A percentile compares a stretch with the other conserved stretches of the same genome.
phyloP scores from a whole-genome alignment of 148 eudicot species.

The Heliamphora exappendiculata region DNA sequence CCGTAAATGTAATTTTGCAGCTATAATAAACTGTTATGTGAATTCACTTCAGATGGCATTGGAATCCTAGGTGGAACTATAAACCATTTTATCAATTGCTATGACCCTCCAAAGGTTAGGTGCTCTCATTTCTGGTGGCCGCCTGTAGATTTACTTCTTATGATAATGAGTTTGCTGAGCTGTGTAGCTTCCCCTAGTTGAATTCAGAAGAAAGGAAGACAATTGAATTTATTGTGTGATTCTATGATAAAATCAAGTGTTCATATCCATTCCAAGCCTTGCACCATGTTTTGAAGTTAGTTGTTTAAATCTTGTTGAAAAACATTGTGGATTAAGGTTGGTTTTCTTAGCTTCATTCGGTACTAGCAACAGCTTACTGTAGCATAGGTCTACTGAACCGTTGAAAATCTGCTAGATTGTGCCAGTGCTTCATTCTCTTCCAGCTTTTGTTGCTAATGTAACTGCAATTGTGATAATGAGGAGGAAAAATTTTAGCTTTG shows the following conservation, averaged over 20 bases:
- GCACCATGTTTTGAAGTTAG: background rate
- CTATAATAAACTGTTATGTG: background rate
- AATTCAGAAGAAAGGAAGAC: background rate
- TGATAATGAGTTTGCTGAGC: background rate
- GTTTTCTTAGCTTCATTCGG: too few relatives aligned
- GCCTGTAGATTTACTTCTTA: background rate
- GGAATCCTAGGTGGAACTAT: slow-evolving; percentile 96
- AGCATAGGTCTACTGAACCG: background rate
- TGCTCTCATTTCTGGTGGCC: background rate
- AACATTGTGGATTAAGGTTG: too few relatives aligned
- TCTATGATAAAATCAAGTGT: background rate
- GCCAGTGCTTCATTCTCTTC: background rate
- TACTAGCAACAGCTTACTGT: background rate
- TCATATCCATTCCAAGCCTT: background rate
- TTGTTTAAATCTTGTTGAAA: too few relatives aligned
- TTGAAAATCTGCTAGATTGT: background rate
- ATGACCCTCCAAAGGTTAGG: slow-evolving; percentile 84
- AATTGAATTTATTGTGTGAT: background rate
- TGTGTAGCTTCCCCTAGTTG: background rate
- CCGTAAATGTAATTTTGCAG: background rate
- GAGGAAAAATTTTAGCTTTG: background rate
- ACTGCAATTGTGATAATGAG: background rate
- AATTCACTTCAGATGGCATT: slow-evolving; percentile 74
- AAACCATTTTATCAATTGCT: slow-evolving; percentile 54
- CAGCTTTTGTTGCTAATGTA: background rate